phyloP scores from a whole-genome alignment of 2,329 filamentous ascomycete genomes.

The Scorias spongiosa region DNA sequence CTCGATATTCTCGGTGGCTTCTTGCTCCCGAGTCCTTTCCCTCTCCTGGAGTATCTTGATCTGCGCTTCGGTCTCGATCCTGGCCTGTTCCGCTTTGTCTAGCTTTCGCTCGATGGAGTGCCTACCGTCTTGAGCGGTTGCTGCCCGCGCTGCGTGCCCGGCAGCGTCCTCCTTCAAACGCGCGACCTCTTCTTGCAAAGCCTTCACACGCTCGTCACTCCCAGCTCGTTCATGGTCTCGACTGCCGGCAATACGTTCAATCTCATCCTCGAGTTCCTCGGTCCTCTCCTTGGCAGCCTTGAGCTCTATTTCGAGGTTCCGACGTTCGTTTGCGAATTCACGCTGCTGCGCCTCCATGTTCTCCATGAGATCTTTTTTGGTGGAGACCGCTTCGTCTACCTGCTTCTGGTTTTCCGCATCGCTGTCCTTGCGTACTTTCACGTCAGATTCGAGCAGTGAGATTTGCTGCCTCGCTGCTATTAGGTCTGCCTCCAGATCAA shows the following conservation, averaged over 20 bases:
- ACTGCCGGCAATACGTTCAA: slow-evolving; percentile 70
- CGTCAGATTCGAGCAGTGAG: slow-evolving; percentile 53
- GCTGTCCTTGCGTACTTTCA: slow-evolving; percentile 35
- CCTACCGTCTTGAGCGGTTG: slow-evolving; percentile 45
- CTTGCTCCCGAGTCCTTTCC: slow-evolving; percentile 37
- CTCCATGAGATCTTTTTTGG: slow-evolving; percentile 82
- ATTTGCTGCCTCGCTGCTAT: slow-evolving; percentile 55
- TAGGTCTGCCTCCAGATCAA: slow-evolving; percentile 64
- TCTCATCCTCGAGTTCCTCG: slow-evolving; percentile 83
- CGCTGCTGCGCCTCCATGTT: slow-evolving; percentile 87
- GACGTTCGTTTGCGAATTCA: slow-evolving; percentile 75
- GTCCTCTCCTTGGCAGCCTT: slow-evolving; percentile 58
- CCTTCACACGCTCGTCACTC: slow-evolving; percentile 51
- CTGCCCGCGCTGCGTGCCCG: slow-evolving; percentile 48
- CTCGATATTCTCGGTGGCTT: slow-evolving; percentile 17
- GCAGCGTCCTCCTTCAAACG: slow-evolving; percentile 37
- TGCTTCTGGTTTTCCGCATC: slow-evolving; percentile 50
- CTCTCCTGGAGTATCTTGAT: slow-evolving; percentile 42
- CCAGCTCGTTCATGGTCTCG: slow-evolving; percentile 66
- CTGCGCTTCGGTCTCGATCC: slow-evolving; percentile 17
- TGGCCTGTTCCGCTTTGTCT: slow-evolving; percentile 11
- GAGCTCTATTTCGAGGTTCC: slow-evolving; percentile 67
- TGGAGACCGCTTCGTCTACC: slow-evolving; percentile 76
- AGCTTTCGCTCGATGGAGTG: slow-evolving; percentile 42
- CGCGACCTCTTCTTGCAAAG: slow-evolving; percentile 57